Conservation (phyloP, 805 yeast species). For the Saturnispora dispora region DNA sequence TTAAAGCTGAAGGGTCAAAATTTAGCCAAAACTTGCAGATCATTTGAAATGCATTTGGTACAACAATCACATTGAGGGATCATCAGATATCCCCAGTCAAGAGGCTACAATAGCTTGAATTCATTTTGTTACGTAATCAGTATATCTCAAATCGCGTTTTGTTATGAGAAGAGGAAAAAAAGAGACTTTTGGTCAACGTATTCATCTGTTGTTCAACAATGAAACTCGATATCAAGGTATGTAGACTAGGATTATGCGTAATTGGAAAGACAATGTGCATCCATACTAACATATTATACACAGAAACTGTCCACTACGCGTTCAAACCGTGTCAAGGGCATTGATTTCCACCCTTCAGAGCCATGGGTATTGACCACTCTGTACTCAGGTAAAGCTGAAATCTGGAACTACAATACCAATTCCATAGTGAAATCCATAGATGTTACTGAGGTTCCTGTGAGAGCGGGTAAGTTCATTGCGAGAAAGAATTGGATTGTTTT, state of each 20-base stretch:
- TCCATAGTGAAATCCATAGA: slow-evolving; percentile 80
- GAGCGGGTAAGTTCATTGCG: slow-evolving; percentile 92
- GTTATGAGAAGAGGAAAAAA: neutral
- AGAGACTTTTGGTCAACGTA: neutral
- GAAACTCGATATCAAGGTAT: slow-evolving; percentile 42
- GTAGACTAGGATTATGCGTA: slow-evolving; percentile 11
- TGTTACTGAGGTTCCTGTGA: slow-evolving; percentile 91
- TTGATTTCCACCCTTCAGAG: slow-evolving; percentile 96
- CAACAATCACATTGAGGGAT: too few relatives aligned
- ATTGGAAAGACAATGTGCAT: neutral
- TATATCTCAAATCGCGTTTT: neutral
- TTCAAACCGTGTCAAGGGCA: slow-evolving; percentile 94
- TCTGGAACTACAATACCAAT: slow-evolving; percentile 88
- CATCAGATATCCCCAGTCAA: too few relatives aligned
- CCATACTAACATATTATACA: slow-evolving; percentile 5
- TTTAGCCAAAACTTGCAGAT: too few relatives aligned
- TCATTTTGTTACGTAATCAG: neutral
- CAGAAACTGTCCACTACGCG: slow-evolving; percentile 81
- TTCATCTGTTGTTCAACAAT: slow-evolving; percentile 18
- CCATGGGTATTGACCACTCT: slow-evolving; percentile 94
- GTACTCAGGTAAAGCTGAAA: slow-evolving; percentile 83
- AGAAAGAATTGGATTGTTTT: slow-evolving; percentile 96
- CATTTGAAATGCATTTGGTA: too few relatives aligned
- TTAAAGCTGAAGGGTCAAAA: too few relatives aligned
- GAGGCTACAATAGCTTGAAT: too few relatives aligned